Base-by-base conservation (phyloP, 2,329 filamentous ascomycete species). In the Ceratocystis harringtonii region DNA sequence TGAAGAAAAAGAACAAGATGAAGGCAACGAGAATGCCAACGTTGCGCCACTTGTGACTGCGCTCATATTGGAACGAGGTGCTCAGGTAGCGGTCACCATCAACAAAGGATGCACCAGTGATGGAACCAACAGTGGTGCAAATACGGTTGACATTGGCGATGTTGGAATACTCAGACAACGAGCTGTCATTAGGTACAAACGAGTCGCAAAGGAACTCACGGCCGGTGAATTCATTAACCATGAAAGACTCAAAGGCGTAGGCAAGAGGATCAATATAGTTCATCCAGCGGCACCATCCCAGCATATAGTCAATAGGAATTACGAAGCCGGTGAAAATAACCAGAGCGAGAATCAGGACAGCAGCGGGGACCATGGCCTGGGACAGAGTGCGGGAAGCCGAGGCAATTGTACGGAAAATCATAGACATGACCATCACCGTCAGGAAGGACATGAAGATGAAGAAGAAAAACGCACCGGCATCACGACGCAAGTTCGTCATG, bases 361-460 rank as follows among this genome's bases (percentile, higher is more conserved):
- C 81, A 45, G 82, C 79, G 1, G 82, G 82, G 1, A 83, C 81
- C 75, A 86, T 80, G 69, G 83, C 83, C 70, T 85, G 82, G 12
- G 84, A 84, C 12, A 87, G 76, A 0, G 88, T 89, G 61, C 88
- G 80, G 3, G 90, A 91, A 1, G 86, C 77, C 0, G 88, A 86
- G n/a, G 82, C 90, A 69, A 95, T 89, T 5, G 84, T 87, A 62
- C 90, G 83, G 81, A 95, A 95, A 68, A 92, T 81, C 85, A 90
- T 92, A 61, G 87, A 91, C 88, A 94, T 94, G 69, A 83, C 80
- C 71, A 95, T 70, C 0, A 89, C 89, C 0, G 84, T 85, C 67
- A 81, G 73, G 75, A 92, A 90, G 1, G 84, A 87, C 72, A 92
- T 82, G 63, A 96, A 78, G 66, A 90, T 75, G 80, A 90, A 95